Percentiles rank a stretch among this genome's conserved stretches.
These are phyloP conservation scores for Fragaria nilgerrensis DNA, from an alignment of 306 rosid species.

Conservation along the genomic window DNA sequence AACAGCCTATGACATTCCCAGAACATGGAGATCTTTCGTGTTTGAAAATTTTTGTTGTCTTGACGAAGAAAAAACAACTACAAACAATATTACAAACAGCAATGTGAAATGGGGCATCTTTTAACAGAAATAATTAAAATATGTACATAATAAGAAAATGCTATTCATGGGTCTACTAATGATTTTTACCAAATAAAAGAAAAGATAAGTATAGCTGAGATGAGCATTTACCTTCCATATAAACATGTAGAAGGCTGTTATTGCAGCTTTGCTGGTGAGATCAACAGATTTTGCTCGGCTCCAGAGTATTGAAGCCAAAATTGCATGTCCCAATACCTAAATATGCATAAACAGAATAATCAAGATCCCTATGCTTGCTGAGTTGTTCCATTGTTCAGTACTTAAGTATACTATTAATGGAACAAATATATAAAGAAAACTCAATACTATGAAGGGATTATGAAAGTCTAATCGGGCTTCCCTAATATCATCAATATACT, in stretches of 20 bases:
- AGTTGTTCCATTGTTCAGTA: slow-evolving; percentile 12
- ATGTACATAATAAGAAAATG: neutral
- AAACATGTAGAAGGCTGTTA: slow-evolving; percentile 92
- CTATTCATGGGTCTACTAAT: neutral
- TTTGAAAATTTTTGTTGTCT: neutral
- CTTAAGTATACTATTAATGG: neutral
- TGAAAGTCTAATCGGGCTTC: slow-evolving; percentile 17
- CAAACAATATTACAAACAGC: neutral
- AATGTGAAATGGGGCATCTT: neutral
- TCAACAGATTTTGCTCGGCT: slow-evolving; percentile 78
- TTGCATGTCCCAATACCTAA: slow-evolving; percentile 72
- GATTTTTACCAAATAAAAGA: neutral
- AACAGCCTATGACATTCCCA: neutral
- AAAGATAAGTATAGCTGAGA: neutral
- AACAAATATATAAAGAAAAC: neutral
- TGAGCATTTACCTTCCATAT: slow-evolving; percentile 78
- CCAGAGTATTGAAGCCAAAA: slow-evolving; percentile 68
- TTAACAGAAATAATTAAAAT: neutral
- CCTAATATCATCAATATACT: slow-evolving; percentile 13
- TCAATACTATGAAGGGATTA: neutral
- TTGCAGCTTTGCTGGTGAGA: slow-evolving; percentile 75
- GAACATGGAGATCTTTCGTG: neutral
- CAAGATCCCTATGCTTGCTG: slow-evolving; percentile 14
- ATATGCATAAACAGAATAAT: slow-evolving; percentile 23
- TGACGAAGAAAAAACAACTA: neutral